Evolutionary conservation across 495 filamentous ascomycete genomes (phyloP).

Genomic region (Hypomontagnella submonticulosa): DNA sequence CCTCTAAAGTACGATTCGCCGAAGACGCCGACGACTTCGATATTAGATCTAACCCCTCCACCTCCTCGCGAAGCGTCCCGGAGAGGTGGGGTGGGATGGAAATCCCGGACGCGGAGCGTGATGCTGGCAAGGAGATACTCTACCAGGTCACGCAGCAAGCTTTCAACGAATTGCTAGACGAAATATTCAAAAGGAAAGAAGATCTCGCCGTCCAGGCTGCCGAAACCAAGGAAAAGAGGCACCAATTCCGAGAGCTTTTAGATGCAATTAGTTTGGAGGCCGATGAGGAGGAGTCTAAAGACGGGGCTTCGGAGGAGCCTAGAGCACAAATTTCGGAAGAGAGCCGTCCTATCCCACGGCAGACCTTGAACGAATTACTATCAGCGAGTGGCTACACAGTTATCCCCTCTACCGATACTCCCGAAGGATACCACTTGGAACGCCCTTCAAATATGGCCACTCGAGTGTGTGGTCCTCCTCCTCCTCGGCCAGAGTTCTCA

Average conservation of each 20-base stretch:
- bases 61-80: constrained; percentile 80
- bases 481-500: constrained; percentile 3
- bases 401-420: not conserved
- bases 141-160: constrained; percentile 91
- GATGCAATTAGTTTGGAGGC: constrained; percentile 61
- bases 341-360: constrained; percentile 43
- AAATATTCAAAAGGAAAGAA: constrained; percentile 84
- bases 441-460: not conserved
- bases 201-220: constrained; percentile 76
- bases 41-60: constrained; percentile 79
- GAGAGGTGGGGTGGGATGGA: constrained; percentile 88
- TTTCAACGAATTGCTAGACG: constrained; percentile 90
- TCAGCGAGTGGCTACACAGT: constrained; percentile 62
- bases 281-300: constrained; percentile 41
- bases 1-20: constrained; percentile 84
- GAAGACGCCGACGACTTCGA: constrained; percentile 80
- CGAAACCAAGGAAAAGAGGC: constrained; percentile 70
- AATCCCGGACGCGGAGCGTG: constrained; percentile 80
- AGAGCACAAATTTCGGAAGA: constrained; percentile 17
- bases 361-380: constrained; percentile 62
- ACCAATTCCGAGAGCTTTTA: constrained; percentile 60
- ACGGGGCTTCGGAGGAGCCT: constrained; percentile 29
- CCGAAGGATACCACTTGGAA: not conserved
- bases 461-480: not conserved
- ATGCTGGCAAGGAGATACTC: constrained; percentile 86